Evolutionary conservation across 768 basidiomycete genomes (phyloP).

Genomic region (Lactarius sp.): DNA sequence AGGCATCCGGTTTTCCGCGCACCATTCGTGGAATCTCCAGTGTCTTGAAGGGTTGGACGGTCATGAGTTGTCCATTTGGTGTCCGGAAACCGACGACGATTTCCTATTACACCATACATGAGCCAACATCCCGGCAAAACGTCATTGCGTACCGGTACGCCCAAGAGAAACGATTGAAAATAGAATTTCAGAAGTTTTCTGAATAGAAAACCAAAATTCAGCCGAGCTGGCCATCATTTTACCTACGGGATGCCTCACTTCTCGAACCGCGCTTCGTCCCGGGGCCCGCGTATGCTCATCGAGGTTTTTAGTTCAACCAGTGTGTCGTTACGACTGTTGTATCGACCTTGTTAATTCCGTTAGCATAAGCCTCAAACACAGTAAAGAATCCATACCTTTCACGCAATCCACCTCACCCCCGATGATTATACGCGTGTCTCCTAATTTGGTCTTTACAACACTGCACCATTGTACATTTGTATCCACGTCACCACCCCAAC

Average conservation of each 20-base stretch:
- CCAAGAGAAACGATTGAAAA: conserved; percentile 86
- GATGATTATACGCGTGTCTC: conserved; percentile 62
- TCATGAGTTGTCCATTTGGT: conserved; percentile 60
- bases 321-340: conserved; percentile 55
- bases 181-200: conserved; percentile 92
- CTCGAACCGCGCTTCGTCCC: conserved; percentile 74
- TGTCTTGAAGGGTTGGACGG: conserved; percentile 70
- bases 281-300: conserved; percentile 53
- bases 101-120: conserved; percentile 45
- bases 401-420: conserved; percentile 94
- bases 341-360: conserved; percentile 42
- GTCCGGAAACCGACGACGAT: conserved; percentile 87
- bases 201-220: conserved; percentile 13
- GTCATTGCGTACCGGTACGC: conserved; percentile 59
- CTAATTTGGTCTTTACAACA: conserved; percentile 82
- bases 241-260: conserved; percentile 42
- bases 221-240: background rate
- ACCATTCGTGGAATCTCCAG: conserved; percentile 73
- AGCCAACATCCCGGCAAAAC: conserved; percentile 9
- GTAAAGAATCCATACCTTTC: conserved; percentile 44
- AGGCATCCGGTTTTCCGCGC: conserved; percentile 65
- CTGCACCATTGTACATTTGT: conserved; percentile 91
- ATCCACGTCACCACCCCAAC: conserved; percentile 79
- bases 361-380: background rate
- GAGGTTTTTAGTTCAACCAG: conserved; percentile 90